Evolutionary conservation across 2,329 filamentous ascomycete species (phyloP), one percentile per base, ranked within the genome.

Genomic region (Arthrobotrys sinensis): DNA sequence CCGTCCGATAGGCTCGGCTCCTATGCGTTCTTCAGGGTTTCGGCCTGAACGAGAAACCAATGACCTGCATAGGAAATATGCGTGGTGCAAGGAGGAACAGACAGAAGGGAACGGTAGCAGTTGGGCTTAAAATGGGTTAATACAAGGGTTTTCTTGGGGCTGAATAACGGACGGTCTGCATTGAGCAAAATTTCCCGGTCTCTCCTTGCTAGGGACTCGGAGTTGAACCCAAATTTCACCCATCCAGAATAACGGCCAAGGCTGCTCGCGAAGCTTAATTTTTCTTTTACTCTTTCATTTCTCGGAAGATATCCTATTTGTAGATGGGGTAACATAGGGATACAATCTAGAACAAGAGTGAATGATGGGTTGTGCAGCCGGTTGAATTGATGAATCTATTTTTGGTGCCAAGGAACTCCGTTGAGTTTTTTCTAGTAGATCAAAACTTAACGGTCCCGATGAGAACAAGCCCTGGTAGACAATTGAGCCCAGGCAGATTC

Each of bases 171-270:
- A 60, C 53, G 24, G 21, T 57, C 52, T 57, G 19, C 16, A 40
- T 60, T n/a, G 16, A 60, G 55, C 10, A 60, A 19, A 60, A 43
- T 28, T 43, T 60, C 55, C 55, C 19, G 36, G 21, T 12, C 45
- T n/a, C 14, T 14, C 40, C n/a, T 1, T 14, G 40, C 40, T 43
- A n/a, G 36, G 36, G 36, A 16, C 11, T 16, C n/a, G 40, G n/a
- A 6, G n/a, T 45, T 45, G n/a, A 12, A 16, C 40, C 12, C 40
- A 45, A 5, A 11, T 12, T 14, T 12, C n/a, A n/a, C n/a, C 6
- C 40, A 1, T 38, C 2, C 36, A 38, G 36, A 38, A 38, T 38
- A 3, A 12, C 2, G 12, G 40, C 4, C 19, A 55, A 36, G 50
- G 50, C 53, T 24, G 53, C 19, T 4, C 2, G 11, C 1, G 28